A percentile compares a stretch with the other conserved stretches of the same genome.
Evolutionary conservation across 1,284 basidiomycete species (phyloP).

Genomic region (Ceratobasidium sp.): DNA sequence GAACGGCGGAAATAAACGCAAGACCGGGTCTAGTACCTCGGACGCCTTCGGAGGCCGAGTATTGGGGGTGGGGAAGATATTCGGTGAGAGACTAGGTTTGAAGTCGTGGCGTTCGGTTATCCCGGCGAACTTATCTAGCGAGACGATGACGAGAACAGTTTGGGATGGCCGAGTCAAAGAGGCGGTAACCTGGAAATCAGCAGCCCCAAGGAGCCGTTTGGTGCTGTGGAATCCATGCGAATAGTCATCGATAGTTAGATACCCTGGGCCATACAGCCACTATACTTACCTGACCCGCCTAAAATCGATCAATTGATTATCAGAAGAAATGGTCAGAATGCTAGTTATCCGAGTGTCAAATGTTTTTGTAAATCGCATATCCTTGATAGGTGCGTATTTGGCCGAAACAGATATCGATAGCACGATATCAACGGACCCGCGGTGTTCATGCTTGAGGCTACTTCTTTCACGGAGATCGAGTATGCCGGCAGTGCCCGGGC

Average conservation of each 20-base stretch:
- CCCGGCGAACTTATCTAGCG: slow-evolving; percentile 73
- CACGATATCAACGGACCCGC: slow-evolving; percentile 63
- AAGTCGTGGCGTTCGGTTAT: slow-evolving; percentile 59
- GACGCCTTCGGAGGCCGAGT: slow-evolving; percentile 70
- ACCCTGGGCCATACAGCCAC: not conserved
- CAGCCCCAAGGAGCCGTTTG: slow-evolving; percentile 61
- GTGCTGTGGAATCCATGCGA: slow-evolving; percentile 62
- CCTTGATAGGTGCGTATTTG: slow-evolving; percentile 52
- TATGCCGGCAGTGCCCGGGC: slow-evolving; percentile 72
- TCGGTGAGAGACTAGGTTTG: slow-evolving; percentile 61
- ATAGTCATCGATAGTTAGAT: slow-evolving; percentile 3
- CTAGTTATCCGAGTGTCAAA: slow-evolving; percentile 63
- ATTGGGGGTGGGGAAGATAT: slow-evolving; percentile 66
- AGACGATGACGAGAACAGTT: slow-evolving; percentile 63
- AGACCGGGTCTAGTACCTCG: slow-evolving; percentile 49
- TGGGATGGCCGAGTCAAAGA: slow-evolving; percentile 76
- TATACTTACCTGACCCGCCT: slow-evolving; percentile 69
- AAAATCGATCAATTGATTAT: slow-evolving; percentile 73
- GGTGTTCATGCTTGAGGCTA: slow-evolving; percentile 52
- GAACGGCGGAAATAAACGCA: not conserved
- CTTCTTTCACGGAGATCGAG: slow-evolving; percentile 58
- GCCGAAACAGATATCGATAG: slow-evolving; percentile 61
- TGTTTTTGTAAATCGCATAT: slow-evolving; percentile 53
- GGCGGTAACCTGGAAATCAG: slow-evolving; percentile 63
- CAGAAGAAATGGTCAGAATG: slow-evolving; percentile 74